These are phyloP conservation scores for Pueraria montana DNA, from an alignment of 306 rosid genomes.

Conservation along the genomic window DNA sequence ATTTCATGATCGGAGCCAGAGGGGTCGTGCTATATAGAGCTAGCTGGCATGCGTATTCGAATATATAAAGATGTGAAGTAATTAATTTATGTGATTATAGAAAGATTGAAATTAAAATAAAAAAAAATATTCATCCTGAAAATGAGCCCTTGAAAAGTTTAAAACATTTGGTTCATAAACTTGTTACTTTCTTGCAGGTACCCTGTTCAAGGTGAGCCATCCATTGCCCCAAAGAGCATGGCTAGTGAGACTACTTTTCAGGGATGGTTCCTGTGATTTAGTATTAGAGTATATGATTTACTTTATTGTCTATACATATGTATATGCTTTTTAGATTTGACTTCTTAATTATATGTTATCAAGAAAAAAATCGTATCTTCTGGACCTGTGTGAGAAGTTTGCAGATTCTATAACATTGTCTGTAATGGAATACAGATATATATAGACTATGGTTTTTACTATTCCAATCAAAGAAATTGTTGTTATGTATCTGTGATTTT, in stretches of 20 bases:
- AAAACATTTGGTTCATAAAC: not conserved
- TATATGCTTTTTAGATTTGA: slow-evolving; percentile 38
- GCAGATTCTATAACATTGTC: not conserved
- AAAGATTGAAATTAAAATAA: no score
- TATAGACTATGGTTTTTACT: not conserved
- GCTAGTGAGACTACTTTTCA: slow-evolving; percentile 76
- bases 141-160: not conserved
- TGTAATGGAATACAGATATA: not conserved
- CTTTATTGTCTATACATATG: slow-evolving; percentile 10
- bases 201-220: slow-evolving; percentile 64
- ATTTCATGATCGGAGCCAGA: no score
- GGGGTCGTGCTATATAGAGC: no score
- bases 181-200: slow-evolving; percentile 53
- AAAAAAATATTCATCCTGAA: not conserved
- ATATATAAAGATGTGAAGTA: no score
- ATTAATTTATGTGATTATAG: no score
- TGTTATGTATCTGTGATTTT: not conserved
- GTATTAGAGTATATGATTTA: not conserved
- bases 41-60: no score
- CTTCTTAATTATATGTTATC: not conserved
- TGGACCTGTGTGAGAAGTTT: not conserved
- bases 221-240: slow-evolving; percentile 61
- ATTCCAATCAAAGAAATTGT: slow-evolving; percentile 4
- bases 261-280: slow-evolving; percentile 72
- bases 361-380: not conserved